phyloP scores from a whole-genome alignment of 2,329 filamentous ascomycete genomes.

The Chalaropsis ovoidea region DNA sequence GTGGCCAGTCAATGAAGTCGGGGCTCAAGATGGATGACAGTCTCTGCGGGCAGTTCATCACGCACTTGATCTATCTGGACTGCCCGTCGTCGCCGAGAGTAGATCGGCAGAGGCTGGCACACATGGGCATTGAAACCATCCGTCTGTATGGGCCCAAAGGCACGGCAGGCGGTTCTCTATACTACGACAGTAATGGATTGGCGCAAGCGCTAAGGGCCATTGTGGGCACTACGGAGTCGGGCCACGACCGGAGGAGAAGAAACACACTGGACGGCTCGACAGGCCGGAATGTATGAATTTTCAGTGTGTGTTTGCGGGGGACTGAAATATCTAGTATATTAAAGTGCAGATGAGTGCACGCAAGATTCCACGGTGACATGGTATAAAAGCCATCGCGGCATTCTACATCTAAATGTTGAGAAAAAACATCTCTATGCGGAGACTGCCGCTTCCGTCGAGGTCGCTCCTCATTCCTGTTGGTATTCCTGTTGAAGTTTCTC shows the following conservation, averaged over 20 bases:
- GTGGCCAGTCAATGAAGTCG: slow-evolving; percentile 53
- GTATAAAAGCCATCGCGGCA: not conserved
- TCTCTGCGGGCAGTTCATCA: slow-evolving; percentile 58
- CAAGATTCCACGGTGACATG: not conserved
- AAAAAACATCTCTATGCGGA: not conserved
- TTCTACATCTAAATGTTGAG: not conserved
- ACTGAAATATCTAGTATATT: not conserved
- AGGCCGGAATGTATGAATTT: not conserved
- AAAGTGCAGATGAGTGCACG: not conserved
- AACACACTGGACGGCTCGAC: slow-evolving; percentile 36
- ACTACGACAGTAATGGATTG: slow-evolving; percentile 68
- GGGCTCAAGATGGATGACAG: slow-evolving; percentile 36
- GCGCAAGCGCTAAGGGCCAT: slow-evolving; percentile 67
- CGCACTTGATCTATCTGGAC: slow-evolving; percentile 72
- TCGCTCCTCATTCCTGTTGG: not conserved
- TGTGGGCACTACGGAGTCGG: slow-evolving; percentile 47
- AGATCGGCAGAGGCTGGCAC: slow-evolving; percentile 51
- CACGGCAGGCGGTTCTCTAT: slow-evolving; percentile 35
- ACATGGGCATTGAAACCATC: slow-evolving; percentile 66
- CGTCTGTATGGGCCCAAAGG: slow-evolving; percentile 61
- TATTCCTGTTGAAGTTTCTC: not conserved
- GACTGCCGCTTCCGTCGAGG: not conserved
- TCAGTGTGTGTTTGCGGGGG: not conserved
- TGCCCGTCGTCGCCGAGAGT: slow-evolving; percentile 59
- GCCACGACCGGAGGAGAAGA: slow-evolving; percentile 35